Evolutionary conservation across 768 basidiomycete species (phyloP).

Genomic region (Trametes sanguinea): DNA sequence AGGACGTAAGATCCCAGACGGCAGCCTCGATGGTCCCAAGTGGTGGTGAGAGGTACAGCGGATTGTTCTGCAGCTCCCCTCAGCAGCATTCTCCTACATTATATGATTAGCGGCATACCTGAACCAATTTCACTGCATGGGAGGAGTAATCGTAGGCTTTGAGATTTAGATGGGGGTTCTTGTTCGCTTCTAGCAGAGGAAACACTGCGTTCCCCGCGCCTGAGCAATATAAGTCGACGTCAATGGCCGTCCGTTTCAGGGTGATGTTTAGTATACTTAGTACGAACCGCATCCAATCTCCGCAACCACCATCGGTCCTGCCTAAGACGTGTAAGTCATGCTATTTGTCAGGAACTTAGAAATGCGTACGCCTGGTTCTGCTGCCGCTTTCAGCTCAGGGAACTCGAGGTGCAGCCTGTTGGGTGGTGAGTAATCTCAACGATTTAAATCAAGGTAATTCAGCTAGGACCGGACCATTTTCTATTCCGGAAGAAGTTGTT

Average conservation of each 20-base stretch:
- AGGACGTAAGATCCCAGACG: slow-evolving; percentile 89
- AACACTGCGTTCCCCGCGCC: slow-evolving; percentile 96
- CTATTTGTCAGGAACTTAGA: background rate
- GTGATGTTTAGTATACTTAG: background rate
- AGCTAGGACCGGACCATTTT: slow-evolving; percentile 63
- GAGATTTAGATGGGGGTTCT: slow-evolving; percentile 73
- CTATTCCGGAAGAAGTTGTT: slow-evolving; percentile 93
- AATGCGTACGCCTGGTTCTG: slow-evolving; percentile 57
- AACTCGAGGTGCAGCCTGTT: slow-evolving; percentile 91
- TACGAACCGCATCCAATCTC: slow-evolving; percentile 89
- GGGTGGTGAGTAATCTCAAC: background rate
- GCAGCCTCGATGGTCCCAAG: slow-evolving; percentile 73
- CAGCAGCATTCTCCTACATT: background rate
- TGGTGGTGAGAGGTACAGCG: slow-evolving; percentile 66
- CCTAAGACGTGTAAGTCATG: slow-evolving; percentile 44
- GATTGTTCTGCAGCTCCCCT: slow-evolving; percentile 54
- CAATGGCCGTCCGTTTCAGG: background rate
- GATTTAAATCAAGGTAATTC: background rate
- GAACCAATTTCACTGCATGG: slow-evolving; percentile 87
- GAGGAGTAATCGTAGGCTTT: slow-evolving; percentile 90
- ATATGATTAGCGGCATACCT: slow-evolving; percentile 47
- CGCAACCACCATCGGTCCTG: slow-evolving; percentile 72
- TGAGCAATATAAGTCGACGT: slow-evolving; percentile 28
- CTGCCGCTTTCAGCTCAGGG: slow-evolving; percentile 76
- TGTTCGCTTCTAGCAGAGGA: slow-evolving; percentile 80